phyloP scores from a whole-genome alignment of 1,284 basidiomycete species.

The Malassezia japonica region DNA sequence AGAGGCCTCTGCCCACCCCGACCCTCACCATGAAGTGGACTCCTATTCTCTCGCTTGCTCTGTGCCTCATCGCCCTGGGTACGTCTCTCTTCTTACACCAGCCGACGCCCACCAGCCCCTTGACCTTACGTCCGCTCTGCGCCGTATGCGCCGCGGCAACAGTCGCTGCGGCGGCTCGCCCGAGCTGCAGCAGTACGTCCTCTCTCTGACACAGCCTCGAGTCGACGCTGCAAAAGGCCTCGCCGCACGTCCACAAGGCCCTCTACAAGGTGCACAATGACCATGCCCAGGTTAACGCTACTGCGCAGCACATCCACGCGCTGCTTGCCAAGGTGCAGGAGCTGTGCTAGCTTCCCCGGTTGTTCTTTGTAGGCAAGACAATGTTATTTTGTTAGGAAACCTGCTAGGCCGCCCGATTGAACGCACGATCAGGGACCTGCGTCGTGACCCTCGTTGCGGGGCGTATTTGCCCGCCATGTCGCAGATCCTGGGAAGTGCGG shows the following conservation, averaged over 20 bases:
- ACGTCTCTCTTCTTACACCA: background rate
- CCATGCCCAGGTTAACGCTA: background rate
- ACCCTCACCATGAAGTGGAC: background rate
- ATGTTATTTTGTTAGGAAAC: too few species aligned
- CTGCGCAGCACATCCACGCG: background rate
- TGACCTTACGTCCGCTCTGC: background rate
- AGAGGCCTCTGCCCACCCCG: too few species aligned
- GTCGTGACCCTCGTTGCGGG: background rate
- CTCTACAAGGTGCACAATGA: background rate
- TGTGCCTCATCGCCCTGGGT: constrained; percentile 1
- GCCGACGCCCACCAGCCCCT: background rate
- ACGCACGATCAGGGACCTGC: too few species aligned
- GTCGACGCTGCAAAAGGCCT: background rate
- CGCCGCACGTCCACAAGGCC: background rate
- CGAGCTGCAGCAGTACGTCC: constrained; percentile 6
- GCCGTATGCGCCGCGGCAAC: background rate
- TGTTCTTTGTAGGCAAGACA: background rate
- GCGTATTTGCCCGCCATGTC: constrained; percentile 1
- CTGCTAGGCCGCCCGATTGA: too few species aligned
- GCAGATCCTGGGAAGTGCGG: background rate
- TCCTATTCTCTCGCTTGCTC: background rate
- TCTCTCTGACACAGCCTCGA: background rate
- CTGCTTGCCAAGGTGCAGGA: constrained; percentile 4
- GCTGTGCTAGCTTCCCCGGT: background rate
- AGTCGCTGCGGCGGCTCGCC: background rate